These are phyloP conservation scores for Mollisia scopiformis DNA, from an alignment of 2,329 filamentous ascomycete species.

Conservation along the genomic window DNA sequence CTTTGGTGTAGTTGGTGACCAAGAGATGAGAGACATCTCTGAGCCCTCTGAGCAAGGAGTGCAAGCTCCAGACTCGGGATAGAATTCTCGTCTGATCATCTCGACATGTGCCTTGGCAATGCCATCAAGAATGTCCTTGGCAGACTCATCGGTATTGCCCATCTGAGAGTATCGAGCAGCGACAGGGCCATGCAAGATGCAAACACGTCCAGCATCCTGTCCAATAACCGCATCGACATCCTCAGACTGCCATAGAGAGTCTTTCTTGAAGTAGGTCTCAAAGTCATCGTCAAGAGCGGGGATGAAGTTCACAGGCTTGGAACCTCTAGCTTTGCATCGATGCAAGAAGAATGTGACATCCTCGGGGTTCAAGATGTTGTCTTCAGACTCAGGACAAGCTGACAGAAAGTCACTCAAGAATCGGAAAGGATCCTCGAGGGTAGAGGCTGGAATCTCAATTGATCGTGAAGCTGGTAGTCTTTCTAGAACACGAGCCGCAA, in stretches of 20 bases:
- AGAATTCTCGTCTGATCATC: conserved; percentile 42
- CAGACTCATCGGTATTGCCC: conserved; percentile 74
- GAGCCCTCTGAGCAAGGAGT: neutral
- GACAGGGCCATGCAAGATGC: conserved; percentile 92
- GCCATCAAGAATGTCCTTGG: conserved; percentile 87
- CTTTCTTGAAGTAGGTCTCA: conserved; percentile 99
- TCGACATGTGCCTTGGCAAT: conserved; percentile 84
- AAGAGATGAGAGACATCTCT: neutral
- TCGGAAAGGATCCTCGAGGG: conserved; percentile 68
- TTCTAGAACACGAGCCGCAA: conserved; percentile 92
- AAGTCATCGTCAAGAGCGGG: conserved; percentile 91
- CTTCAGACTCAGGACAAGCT: conserved; percentile 82
- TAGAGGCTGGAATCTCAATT: neutral
- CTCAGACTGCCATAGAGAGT: conserved; percentile 97
- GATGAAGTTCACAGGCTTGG: conserved; percentile 95
- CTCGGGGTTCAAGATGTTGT: conserved; percentile 91
- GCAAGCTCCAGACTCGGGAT: neutral
- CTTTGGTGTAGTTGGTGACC: neutral
- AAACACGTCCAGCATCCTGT: conserved; percentile 91
- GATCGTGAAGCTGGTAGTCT: conserved; percentile 68
- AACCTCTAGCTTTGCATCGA: conserved; percentile 82
- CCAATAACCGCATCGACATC: conserved; percentile 91
- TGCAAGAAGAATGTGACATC: conserved; percentile 94
- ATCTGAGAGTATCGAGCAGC: conserved; percentile 84
- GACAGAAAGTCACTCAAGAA: conserved; percentile 76